Evolutionary conservation across 352 stramenopile species (phyloP).

Genomic region (Thraustotheca clavata): DNA sequence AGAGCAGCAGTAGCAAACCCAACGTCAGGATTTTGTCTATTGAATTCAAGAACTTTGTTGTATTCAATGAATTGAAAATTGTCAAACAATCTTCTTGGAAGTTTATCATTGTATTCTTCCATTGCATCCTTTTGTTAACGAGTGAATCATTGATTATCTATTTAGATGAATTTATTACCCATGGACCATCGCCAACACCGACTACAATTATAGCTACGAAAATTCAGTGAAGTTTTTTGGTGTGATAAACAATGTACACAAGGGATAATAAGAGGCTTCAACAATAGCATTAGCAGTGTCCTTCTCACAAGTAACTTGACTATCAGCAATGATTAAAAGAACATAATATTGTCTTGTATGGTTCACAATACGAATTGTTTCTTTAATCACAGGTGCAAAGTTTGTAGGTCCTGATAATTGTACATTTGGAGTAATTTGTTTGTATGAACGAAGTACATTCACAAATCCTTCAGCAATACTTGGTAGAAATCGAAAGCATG

Average conservation of each 20-base stretch:
- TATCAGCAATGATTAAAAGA: constrained; percentile 68
- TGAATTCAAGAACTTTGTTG: constrained; percentile 40
- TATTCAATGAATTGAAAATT: constrained; percentile 80
- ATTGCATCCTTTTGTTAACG: constrained; percentile 35
- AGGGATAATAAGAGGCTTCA: constrained; percentile 54
- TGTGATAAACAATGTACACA: constrained; percentile 37
- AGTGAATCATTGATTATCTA: not conserved
- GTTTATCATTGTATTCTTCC: constrained; percentile 47
- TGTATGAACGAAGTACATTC: constrained; percentile 47
- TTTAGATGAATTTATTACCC: constrained; percentile 25
- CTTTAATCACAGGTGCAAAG: constrained; percentile 72
- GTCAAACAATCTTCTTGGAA: constrained; percentile 51
- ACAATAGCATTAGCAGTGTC: constrained; percentile 59
- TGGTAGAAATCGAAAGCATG: constrained; percentile 43
- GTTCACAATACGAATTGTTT: constrained; percentile 50
- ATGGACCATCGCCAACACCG: constrained; percentile 66
- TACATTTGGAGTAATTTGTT: constrained; percentile 39
- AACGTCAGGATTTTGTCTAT: constrained; percentile 40
- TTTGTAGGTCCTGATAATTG: constrained; percentile 54
- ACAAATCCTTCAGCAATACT: constrained; percentile 41
- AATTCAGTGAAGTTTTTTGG: not conserved
- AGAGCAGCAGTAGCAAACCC: constrained; percentile 56
- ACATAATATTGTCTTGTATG: constrained; percentile 47
- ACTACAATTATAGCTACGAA: constrained; percentile 61
- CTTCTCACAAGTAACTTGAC: constrained; percentile 55